Evolutionary conservation across 1,284 basidiomycete species (phyloP).

Genomic region (Wolfiporia cocos): DNA sequence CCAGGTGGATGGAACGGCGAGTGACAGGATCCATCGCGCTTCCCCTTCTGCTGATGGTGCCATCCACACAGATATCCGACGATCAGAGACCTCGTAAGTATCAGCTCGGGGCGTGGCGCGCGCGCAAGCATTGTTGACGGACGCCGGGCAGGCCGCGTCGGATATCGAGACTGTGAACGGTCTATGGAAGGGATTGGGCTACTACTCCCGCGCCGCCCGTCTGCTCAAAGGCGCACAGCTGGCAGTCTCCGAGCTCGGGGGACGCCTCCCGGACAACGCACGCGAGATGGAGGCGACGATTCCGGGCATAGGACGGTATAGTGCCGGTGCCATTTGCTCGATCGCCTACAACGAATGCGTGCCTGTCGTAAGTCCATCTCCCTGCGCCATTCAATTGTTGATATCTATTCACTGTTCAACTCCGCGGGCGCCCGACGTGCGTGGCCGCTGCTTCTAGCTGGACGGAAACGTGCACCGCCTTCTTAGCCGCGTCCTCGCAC

Average conservation of each 20-base stretch:
- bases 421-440: slow-evolving; percentile 1
- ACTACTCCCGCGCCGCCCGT: slow-evolving; percentile 84
- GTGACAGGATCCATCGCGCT: slow-evolving; percentile 14
- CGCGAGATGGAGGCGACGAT: slow-evolving; percentile 80
- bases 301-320: slow-evolving; percentile 90
- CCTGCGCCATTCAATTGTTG: neutral
- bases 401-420: slow-evolving; percentile 5
- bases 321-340: slow-evolving; percentile 83
- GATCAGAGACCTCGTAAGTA: slow-evolving; percentile 64
- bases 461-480: slow-evolving; percentile 91
- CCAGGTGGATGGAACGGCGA: slow-evolving; percentile 76
- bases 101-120: neutral
- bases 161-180: slow-evolving; percentile 84
- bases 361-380: slow-evolving; percentile 63
- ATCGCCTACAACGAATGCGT: slow-evolving; percentile 85
- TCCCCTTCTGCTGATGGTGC: neutral
- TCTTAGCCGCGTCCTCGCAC: slow-evolving; percentile 73
- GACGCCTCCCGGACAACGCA: slow-evolving; percentile 75
- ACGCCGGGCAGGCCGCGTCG: slow-evolving; percentile 53
- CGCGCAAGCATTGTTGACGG: too few species aligned
- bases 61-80: slow-evolving; percentile 67
- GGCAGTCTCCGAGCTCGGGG: slow-evolving; percentile 59
- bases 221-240: slow-evolving; percentile 77
- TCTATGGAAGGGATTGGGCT: slow-evolving; percentile 88
- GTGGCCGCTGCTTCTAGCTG: slow-evolving; percentile 44